phyloP scores from a whole-genome alignment of 441 rosid species.

The Melastoma candidum region DNA sequence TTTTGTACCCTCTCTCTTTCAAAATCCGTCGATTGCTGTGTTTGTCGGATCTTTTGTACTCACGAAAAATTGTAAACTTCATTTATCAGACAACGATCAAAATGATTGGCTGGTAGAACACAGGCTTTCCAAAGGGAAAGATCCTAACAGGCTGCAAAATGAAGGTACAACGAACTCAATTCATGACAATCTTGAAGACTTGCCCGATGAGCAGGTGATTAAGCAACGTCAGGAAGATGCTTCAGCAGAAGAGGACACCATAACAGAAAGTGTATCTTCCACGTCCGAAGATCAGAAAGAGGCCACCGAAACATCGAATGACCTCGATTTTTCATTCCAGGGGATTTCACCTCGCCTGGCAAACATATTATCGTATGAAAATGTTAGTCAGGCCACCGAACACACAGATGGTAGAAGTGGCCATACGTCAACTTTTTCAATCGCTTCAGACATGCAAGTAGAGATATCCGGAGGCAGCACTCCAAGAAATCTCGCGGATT shows the following conservation, averaged over 20 bases:
- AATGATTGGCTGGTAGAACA: conserved; percentile 22
- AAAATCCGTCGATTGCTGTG: background rate
- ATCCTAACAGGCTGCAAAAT: conserved; percentile 11
- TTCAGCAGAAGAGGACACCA: conserved; percentile 22
- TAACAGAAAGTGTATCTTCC: conserved; percentile 22
- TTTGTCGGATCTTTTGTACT: background rate
- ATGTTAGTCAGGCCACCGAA: conserved; percentile 33
- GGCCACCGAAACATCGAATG: conserved; percentile 13
- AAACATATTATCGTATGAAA: conserved; percentile 19
- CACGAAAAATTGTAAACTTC: background rate
- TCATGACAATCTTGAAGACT: background rate
- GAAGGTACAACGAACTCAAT: conserved; percentile 15
- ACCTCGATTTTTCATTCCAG: conserved; percentile 26
- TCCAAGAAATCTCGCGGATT: conserved; percentile 53
- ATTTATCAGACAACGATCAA: background rate
- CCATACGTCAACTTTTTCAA: conserved; percentile 50
- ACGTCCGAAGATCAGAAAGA: conserved; percentile 28
- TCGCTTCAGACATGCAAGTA: conserved; percentile 89
- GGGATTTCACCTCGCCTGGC: conserved; percentile 16
- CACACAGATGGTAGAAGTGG: conserved; percentile 20
- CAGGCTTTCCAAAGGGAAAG: conserved; percentile 14
- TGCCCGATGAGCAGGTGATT: conserved; percentile 4
- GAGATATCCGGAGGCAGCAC: conserved; percentile 84
- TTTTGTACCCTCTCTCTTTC: background rate
- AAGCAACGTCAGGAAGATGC: conserved; percentile 23